Evolutionary conservation across 2,329 filamentous ascomycete genomes (phyloP).

Genomic region (Phaeosphaeriaceae sp.): DNA sequence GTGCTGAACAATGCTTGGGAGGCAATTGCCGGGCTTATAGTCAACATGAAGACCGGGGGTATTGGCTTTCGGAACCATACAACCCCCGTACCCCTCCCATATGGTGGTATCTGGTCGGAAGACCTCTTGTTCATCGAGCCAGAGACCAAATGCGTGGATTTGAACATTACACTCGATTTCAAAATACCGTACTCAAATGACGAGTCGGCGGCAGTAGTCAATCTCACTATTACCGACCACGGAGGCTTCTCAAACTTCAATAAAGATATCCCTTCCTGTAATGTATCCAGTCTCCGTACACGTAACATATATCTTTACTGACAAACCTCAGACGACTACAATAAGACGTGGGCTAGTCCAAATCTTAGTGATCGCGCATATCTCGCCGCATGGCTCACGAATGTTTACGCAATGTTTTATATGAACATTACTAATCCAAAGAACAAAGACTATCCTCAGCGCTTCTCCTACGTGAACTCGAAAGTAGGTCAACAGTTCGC

Average conservation of each 20-base stretch:
- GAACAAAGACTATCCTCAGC: no score
- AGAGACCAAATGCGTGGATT: slow-evolving; percentile 53
- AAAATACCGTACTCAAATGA: neutral
- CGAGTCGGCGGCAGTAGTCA: no score
- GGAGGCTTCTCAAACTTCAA: slow-evolving; percentile 54
- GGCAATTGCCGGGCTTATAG: slow-evolving; percentile 53
- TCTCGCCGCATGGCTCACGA: slow-evolving; percentile 53
- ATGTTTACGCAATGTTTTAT: slow-evolving; percentile 49
- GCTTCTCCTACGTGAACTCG: no score
- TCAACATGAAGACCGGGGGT: slow-evolving; percentile 51
- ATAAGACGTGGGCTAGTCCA: slow-evolving; percentile 42
- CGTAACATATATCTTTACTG: no score
- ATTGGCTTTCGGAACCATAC: slow-evolving; percentile 57
- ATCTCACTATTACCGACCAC: slow-evolving; percentile 40
- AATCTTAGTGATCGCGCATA: slow-evolving; percentile 52
- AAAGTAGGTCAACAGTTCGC: no score
- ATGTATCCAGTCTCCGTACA: no score
- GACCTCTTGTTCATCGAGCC: slow-evolving; percentile 58
- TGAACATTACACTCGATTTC: slow-evolving; percentile 54
- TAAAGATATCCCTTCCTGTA: slow-evolving; percentile 39
- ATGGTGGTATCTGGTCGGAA: slow-evolving; percentile 54
- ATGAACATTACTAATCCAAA: slow-evolving; percentile 47
- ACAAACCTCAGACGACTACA: no score
- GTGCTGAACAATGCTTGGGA: slow-evolving; percentile 42
- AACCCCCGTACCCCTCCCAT: slow-evolving; percentile 37